Percentiles rank a stretch among this genome's conserved stretches.
These are phyloP conservation scores for Nitzschia sp. DNA, from an alignment of 108 stramenopile genomes.

Conservation along the genomic window DNA sequence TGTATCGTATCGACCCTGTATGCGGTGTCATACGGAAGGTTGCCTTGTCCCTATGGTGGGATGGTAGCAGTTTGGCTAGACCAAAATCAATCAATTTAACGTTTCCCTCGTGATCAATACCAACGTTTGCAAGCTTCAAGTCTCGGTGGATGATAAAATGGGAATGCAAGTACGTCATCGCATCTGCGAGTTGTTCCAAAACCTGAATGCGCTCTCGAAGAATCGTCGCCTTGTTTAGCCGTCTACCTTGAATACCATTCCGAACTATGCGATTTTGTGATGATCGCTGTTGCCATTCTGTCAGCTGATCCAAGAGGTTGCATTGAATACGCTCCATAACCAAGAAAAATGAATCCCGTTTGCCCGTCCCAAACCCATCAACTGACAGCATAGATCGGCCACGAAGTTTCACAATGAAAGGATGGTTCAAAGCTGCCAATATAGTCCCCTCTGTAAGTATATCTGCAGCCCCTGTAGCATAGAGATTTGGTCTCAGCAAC, in stretches of 20 bases:
- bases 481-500: slow-evolving; percentile 17
- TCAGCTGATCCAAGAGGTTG: slow-evolving; percentile 38
- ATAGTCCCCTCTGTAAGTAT: slow-evolving; percentile 32
- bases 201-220: slow-evolving; percentile 20
- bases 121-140: slow-evolving; percentile 37
- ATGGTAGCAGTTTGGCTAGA: slow-evolving; percentile 38
- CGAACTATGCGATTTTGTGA: background rate
- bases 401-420: slow-evolving; percentile 36
- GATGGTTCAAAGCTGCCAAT: slow-evolving; percentile 33
- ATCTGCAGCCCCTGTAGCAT: slow-evolving; percentile 39
- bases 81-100: slow-evolving; percentile 48
- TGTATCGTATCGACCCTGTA: slow-evolving; percentile 38
- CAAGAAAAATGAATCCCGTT: slow-evolving; percentile 41
- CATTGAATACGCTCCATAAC: slow-evolving; percentile 35
- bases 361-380: slow-evolving; percentile 33
- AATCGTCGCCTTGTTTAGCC: background rate
- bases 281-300: slow-evolving; percentile 19
- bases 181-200: slow-evolving; percentile 18
- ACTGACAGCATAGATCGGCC: slow-evolving; percentile 31
- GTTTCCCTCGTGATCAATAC: slow-evolving; percentile 16
- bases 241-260: slow-evolving; percentile 8
- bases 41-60: slow-evolving; percentile 18
- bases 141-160: slow-evolving; percentile 34
- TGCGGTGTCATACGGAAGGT: slow-evolving; percentile 32
- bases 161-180: slow-evolving; percentile 34